Base-by-base conservation (phyloP, 1,284 basidiomycete species). In the Boletus sp. region DNA sequence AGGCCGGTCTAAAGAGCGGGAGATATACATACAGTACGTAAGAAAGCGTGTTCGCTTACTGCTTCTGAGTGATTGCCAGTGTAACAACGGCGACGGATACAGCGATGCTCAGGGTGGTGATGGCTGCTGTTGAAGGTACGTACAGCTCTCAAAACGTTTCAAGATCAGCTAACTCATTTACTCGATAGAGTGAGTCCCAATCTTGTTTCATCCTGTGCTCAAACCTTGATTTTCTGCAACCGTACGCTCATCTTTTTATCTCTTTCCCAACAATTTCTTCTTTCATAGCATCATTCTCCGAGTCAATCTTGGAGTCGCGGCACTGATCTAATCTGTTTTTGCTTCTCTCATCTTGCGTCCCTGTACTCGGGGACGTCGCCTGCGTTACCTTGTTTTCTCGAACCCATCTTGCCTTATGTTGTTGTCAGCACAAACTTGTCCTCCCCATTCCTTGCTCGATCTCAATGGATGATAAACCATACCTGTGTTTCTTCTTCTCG, bases 21-120 rank as follows among this genome's bases (percentile, higher is more conserved):
- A 91, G 66, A 88, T 97, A 37, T 97, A 97, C 62, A 85, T 88
- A 45, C 91, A 92, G 86, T 93, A 62, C 66, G 88, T 80, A 43
- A 47, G 46, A 30, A 27, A 27, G 12, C 37, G 25, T 30, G 30
- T 16, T 46, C 32, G 39, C 25, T 36, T 35, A 0, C 43, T 38
- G 13, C 26, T n/a, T 25, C 22, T 48, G 30, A 50, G 23, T 32
- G 17, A 20, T 49, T 34, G 26, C 12, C 50, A 94, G 90, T 67
- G 84, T 87, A 53, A 96, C 94, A 30, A 95, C 89, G 32, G 94
- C 94, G 16, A 94, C 94, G 37, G 93, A 97, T 72, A 94, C 91
- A 1, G 87, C 79, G n/a, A 78, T 94, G 73, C 72, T 97, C 51
- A 76, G 88, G 60, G 91, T 94, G 25, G 90, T 96, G 32, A 95